A percentile compares a stretch with the other conserved stretches of the same genome.
phyloP scores from a whole-genome alignment of 495 filamentous ascomycete species.

The Aspergillus sclerotiicarbonarius region DNA sequence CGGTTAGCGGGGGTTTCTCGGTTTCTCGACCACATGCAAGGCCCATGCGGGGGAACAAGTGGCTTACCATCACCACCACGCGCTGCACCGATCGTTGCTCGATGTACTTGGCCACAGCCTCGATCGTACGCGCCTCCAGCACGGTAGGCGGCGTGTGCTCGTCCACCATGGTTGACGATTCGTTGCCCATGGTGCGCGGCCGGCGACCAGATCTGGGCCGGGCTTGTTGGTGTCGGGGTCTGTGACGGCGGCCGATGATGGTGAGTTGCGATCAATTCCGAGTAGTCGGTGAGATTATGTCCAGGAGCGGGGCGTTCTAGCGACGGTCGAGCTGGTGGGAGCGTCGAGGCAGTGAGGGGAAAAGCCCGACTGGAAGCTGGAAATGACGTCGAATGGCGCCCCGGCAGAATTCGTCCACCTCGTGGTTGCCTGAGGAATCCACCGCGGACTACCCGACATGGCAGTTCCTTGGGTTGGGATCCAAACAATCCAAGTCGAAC shows the following conservation, averaged over 20 bases:
- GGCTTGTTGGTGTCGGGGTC: constrained; percentile 25
- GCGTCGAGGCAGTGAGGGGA: neutral
- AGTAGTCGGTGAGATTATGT: neutral
- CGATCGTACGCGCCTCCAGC: constrained; percentile 63
- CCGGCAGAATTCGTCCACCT: neutral
- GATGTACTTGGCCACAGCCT: constrained; percentile 74
- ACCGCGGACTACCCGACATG: no score
- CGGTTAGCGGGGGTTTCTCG: neutral
- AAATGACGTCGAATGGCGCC: constrained; percentile 17
- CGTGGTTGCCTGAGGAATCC: constrained; percentile 14
- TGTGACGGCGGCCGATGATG: constrained; percentile 38
- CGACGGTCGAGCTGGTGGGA: neutral
- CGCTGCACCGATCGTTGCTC: constrained; percentile 60
- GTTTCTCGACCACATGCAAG: neutral
- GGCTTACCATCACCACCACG: constrained; percentile 73
- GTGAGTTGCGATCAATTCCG: constrained; percentile 1
- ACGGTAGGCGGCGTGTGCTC: constrained; percentile 62
- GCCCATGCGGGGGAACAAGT: constrained; percentile 1
- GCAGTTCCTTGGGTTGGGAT: no score
- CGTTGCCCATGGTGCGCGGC: constrained; percentile 63
- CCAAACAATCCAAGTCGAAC: no score
- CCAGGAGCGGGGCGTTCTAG: no score
- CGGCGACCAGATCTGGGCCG: constrained; percentile 21
- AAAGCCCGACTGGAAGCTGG: neutral
- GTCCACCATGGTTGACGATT: constrained; percentile 60